phyloP scores from a whole-genome alignment of 83 land plant species.

The Isoetes engelmannii region DNA sequence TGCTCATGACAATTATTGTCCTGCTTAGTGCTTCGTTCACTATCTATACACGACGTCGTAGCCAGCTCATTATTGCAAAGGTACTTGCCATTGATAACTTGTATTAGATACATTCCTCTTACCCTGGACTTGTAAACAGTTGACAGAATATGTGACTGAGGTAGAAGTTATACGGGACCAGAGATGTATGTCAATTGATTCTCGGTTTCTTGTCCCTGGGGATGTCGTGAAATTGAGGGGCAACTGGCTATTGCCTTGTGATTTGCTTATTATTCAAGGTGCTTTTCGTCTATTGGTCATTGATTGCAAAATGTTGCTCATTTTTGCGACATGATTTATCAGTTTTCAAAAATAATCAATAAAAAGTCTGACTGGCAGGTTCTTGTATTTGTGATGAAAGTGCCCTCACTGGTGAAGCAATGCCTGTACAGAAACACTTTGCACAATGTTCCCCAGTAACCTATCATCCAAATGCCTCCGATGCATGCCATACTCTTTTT shows the following conservation, averaged over 20 bases:
- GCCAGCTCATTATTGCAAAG: conserved; percentile 39
- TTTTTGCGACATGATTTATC: too few relatives aligned
- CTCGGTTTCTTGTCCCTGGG: conserved; percentile 36
- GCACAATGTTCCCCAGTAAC: conserved; percentile 19
- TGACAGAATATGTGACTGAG: conserved; percentile 32
- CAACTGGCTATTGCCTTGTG: conserved; percentile 38
- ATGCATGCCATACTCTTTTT: conserved; percentile 35
- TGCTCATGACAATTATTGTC: conserved; percentile 32
- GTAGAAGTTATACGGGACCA: conserved; percentile 21
- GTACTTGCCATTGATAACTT: conserved; percentile 4
- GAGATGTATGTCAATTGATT: conserved; percentile 22
- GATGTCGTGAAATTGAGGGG: conserved; percentile 26
- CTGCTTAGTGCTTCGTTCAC: conserved; percentile 40
- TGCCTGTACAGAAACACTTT: conserved; percentile 31
- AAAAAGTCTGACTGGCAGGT: conserved; percentile 12
- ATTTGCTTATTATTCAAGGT: conserved; percentile 33
- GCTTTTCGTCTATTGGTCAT: not conserved
- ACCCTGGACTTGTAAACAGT: conserved; percentile 9
- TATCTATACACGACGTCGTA: conserved; percentile 33
- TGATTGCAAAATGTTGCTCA: not conserved
- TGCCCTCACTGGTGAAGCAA: conserved; percentile 39
- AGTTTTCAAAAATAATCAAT: too few relatives aligned
- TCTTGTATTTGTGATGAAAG: conserved; percentile 43
- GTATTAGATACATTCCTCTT: too few relatives aligned
- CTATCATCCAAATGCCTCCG: conserved; percentile 24